phyloP scores from a whole-genome alignment of 163 green algal species.

The Botryococcus braunii region DNA sequence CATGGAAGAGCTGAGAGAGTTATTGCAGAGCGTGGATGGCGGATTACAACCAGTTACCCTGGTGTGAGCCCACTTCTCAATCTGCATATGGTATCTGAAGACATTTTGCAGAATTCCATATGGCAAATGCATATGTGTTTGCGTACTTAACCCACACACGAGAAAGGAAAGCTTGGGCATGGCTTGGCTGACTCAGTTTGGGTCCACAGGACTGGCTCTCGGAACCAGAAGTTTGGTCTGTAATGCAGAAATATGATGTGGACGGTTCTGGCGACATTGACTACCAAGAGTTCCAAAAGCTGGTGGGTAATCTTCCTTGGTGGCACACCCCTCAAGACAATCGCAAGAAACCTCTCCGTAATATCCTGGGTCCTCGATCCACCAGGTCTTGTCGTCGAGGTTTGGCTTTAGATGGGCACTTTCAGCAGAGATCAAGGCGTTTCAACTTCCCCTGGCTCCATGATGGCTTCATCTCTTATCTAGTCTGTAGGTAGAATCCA shows the following conservation, averaged over 20 bases:
- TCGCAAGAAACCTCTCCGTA: not conserved
- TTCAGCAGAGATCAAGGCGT: no score
- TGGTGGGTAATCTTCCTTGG: conserved; percentile 9
- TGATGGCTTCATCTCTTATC: not conserved
- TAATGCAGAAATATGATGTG: conserved; percentile 9
- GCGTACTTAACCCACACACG: not conserved
- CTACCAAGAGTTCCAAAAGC: conserved; percentile 15
- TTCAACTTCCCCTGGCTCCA: no score
- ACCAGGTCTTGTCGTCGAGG: no score
- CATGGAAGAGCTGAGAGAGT: conserved; percentile 11
- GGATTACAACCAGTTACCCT: conserved; percentile 7
- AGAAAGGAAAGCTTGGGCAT: not conserved
- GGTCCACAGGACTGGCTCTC: conserved; percentile 17
- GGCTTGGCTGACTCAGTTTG: no score
- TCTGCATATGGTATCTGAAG: not conserved
- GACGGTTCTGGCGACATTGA: conserved; percentile 17
- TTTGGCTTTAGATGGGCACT: no score
- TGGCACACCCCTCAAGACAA: not conserved
- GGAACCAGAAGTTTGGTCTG: conserved; percentile 12
- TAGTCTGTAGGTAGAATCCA: not conserved
- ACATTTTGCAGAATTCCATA: not conserved
- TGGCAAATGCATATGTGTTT: not conserved
- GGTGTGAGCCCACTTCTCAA: not conserved
- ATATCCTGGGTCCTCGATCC: no score
- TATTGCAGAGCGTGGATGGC: conserved; percentile 12